Percentiles rank a stretch among this genome's conserved stretches.
Evolutionary conservation across 352 stramenopile species (phyloP).

Genomic region (Phytophthora tentaculata): DNA sequence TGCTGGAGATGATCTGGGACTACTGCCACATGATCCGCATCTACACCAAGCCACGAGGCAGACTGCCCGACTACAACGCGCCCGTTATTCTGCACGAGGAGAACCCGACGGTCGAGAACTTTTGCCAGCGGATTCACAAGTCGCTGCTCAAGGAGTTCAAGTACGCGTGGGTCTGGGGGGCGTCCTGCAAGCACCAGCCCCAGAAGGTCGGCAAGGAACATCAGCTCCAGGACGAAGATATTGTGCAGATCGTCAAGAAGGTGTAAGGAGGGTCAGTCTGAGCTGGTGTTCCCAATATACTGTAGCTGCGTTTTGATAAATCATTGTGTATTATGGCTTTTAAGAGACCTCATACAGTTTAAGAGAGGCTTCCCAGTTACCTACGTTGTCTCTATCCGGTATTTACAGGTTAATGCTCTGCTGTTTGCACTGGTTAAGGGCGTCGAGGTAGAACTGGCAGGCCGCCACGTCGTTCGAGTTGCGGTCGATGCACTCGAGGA

Average conservation of each 20-base stretch:
- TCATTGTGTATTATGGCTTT: slow-evolving; percentile 19
- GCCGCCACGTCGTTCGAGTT: slow-evolving; percentile 80
- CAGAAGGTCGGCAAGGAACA: slow-evolving; percentile 99
- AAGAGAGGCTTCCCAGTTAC: no score
- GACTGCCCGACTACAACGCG: slow-evolving; percentile 96
- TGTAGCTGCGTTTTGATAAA: slow-evolving; percentile 18
- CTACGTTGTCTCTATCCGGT: slow-evolving; percentile 1
- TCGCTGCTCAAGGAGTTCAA: slow-evolving; percentile 90
- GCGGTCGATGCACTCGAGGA: slow-evolving; percentile 80
- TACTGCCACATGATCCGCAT: slow-evolving; percentile 98
- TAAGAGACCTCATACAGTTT: background rate
- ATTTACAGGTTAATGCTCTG: slow-evolving; percentile 65
- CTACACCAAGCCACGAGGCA: slow-evolving; percentile 98
- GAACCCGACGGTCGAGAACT: slow-evolving; percentile 95
- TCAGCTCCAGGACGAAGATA: slow-evolving; percentile 97
- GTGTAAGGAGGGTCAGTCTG: slow-evolving; percentile 49
- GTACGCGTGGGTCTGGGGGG: slow-evolving; percentile 98
- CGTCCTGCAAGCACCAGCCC: slow-evolving; percentile 98
- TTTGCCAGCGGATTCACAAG: slow-evolving; percentile 96
- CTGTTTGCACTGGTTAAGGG: slow-evolving; percentile 85
- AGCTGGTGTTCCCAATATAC: background rate
- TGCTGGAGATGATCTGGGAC: slow-evolving; percentile 98
- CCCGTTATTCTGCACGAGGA: slow-evolving; percentile 98
- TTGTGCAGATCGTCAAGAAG: slow-evolving; percentile 99
- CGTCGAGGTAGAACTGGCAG: slow-evolving; percentile 89